Evolutionary conservation across 495 filamentous ascomycete species (phyloP), one percentile per base, ranked within the genome.

Genomic region (Trypethelium eluteriae): DNA sequence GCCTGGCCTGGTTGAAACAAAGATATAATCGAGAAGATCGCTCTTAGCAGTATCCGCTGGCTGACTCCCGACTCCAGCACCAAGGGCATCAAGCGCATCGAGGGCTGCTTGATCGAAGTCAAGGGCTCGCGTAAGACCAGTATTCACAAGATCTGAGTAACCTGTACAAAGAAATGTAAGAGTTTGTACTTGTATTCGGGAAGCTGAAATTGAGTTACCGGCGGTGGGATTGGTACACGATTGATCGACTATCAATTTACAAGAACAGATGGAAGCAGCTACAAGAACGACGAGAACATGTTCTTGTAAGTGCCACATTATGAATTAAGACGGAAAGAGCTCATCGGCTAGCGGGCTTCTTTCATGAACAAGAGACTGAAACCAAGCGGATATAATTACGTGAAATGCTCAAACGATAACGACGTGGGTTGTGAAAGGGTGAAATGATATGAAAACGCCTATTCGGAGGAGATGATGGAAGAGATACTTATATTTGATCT

Each of bases 171-270:
- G 14, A 44, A 44, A 14, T 44, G 14, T 44, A 7, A 44, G 41
- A 44, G 14, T 14, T 44, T 44, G 41, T 44, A 0, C 41, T 44
- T 44, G 41, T 44, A 44, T 44, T 44, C 41, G 14, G 41, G 14
- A 44, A 14, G 41, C 14, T 7, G 41, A 44, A 7, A 44, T 7
- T 44, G 41, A 7, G 86, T 88, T 71, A 96, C 95, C 76, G 91
- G 92, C 65, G 87, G 83, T 32, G 89, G 41, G 41, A 14, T 44
- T 44, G 41, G 41, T 44, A 44, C 41, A 14, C 41, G 41, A 44
- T 44, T 44, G 7, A 44, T 44, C 41, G 41, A 14, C 41, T 0
- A 44, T 44, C 14, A 44, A 44, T 7, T 0, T 44, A 44, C 41
- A 44, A 7, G 41, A 44, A 44, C 41, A 44, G 41, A 44, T 44